A percentile compares a stretch with the other conserved stretches of the same genome.
These are phyloP conservation scores for Nitzschia inconspicua DNA, from an alignment of 108 stramenopile species.

Conservation along the genomic window DNA sequence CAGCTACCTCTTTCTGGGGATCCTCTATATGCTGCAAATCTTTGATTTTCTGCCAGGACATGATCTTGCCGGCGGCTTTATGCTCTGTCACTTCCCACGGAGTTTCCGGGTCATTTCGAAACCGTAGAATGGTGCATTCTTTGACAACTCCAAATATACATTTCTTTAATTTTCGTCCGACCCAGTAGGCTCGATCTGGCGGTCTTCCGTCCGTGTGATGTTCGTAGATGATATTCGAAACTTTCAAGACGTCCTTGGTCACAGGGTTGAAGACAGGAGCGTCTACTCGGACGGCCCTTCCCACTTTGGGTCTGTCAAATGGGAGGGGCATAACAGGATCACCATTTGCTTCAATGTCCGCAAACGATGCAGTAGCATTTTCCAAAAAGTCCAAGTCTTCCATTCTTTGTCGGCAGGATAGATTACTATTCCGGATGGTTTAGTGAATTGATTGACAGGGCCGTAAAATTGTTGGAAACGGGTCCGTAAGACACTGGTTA, in stretches of 20 bases:
- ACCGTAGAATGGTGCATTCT: conserved; percentile 60
- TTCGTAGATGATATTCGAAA: conserved; percentile 70
- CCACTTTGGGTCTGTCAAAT: conserved; percentile 39
- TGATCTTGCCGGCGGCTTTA: conserved; percentile 72
- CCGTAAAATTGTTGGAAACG: too few species aligned
- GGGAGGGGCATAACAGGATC: conserved; percentile 31
- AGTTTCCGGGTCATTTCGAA: conserved; percentile 46
- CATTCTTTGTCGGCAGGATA: conserved; percentile 5
- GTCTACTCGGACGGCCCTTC: conserved; percentile 55
- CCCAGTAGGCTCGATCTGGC: conserved; percentile 69
- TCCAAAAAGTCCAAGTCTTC: conserved; percentile 46
- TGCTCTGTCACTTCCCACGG: conserved; percentile 73
- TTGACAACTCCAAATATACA: conserved; percentile 80
- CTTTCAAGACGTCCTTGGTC: conserved; percentile 44
- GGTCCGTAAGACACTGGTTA: too few species aligned
- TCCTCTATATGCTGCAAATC: conserved; percentile 65
- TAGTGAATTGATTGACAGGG: too few species aligned
- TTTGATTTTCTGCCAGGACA: conserved; percentile 62
- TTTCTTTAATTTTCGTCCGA: conserved; percentile 70
- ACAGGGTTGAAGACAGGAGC: conserved; percentile 63
- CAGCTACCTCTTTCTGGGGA: conserved; percentile 88
- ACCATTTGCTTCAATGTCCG: conserved; percentile 48
- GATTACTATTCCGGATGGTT: neutral
- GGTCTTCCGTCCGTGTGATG: conserved; percentile 51
- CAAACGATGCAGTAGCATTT: conserved; percentile 51